phyloP scores from a whole-genome alignment of 108 stramenopile genomes.

The Mediolabrus comicus region DNA sequence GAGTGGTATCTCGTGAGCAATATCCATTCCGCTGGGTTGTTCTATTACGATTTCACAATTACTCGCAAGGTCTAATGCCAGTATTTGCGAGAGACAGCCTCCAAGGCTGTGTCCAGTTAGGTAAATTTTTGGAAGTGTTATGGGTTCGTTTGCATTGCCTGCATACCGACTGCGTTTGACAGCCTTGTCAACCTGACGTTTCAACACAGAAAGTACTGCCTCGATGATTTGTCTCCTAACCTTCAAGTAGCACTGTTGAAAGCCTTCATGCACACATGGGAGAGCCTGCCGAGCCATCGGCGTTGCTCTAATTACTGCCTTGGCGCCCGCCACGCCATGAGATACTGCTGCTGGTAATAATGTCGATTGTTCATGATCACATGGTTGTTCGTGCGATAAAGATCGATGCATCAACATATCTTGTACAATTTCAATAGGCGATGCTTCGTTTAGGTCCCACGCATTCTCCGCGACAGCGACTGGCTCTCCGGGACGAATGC shows the following conservation, averaged over 20 bases:
- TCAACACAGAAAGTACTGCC: conserved; percentile 52
- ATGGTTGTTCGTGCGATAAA: conserved; percentile 1
- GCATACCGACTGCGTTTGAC: conserved; percentile 19
- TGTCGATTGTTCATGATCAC: conserved; percentile 13
- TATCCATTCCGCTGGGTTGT: conserved; percentile 4
- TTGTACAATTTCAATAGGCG: conserved; percentile 21
- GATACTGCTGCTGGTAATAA: conserved; percentile 40
- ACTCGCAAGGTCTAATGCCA: conserved; percentile 75
- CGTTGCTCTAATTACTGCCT: conserved; percentile 58
- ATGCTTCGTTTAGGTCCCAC: conserved; percentile 40
- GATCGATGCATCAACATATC: conserved; percentile 25
- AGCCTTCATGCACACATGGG: conserved; percentile 80
- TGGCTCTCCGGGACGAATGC: conserved; percentile 43
- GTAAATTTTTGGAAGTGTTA: conserved; percentile 81
- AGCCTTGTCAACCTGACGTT: conserved; percentile 68
- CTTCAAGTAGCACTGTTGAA: conserved; percentile 63
- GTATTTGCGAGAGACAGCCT: conserved; percentile 68
- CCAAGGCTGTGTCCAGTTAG: conserved; percentile 75
- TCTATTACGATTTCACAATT: conserved; percentile 70
- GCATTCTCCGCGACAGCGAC: conserved; percentile 28
- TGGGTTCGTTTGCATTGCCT: conserved; percentile 37
- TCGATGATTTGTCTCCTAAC: conserved; percentile 66
- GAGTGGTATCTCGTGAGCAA: conserved; percentile 1
- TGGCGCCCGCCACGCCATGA: conserved; percentile 45
- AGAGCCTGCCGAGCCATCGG: conserved; percentile 67